A percentile compares a stretch with the other conserved stretches of the same genome.
Conservation (phyloP, 1,139 yeast species). For the Hemisphaericaspora lyxosophila region DNA sequence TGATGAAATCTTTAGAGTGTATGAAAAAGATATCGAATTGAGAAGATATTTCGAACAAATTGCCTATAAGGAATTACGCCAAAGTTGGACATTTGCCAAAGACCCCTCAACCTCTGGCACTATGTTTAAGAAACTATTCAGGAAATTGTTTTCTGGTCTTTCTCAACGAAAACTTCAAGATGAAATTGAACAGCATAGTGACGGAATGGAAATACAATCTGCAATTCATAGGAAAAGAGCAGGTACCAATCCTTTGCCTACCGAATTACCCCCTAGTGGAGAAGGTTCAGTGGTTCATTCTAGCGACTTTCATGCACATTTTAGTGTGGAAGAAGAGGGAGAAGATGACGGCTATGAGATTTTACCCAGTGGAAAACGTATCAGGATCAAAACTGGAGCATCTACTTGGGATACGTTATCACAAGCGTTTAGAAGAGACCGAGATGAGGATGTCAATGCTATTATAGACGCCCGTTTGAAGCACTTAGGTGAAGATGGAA, state of each 20-base stretch:
- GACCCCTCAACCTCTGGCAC: slow-evolving; percentile 35
- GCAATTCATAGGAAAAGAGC: slow-evolving; percentile 49
- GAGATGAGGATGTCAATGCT: slow-evolving; percentile 57
- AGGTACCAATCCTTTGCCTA: slow-evolving; percentile 44
- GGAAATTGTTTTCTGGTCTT: slow-evolving; percentile 8
- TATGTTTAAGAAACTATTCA: slow-evolving; percentile 14
- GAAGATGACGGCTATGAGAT: slow-evolving; percentile 49
- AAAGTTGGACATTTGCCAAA: slow-evolving; percentile 74
- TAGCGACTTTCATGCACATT: slow-evolving; percentile 19
- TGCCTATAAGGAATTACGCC: slow-evolving; percentile 70
- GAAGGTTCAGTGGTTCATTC: slow-evolving; percentile 38
- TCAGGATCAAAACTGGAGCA: slow-evolving; percentile 34
- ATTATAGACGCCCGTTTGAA: slow-evolving; percentile 57
- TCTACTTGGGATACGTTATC: not conserved
- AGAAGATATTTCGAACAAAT: slow-evolving; percentile 70
- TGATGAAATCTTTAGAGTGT: slow-evolving; percentile 72
- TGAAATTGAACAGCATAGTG: not conserved
- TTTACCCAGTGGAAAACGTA: slow-evolving; percentile 69
- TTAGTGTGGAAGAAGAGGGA: slow-evolving; percentile 26
- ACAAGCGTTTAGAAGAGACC: slow-evolving; percentile 14
- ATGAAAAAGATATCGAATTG: slow-evolving; percentile 69
- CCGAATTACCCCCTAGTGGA: slow-evolving; percentile 53
- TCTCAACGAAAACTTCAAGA: not conserved
- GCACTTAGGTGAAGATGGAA: slow-evolving; percentile 16
- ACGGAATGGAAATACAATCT: slow-evolving; percentile 15